Conservation (phyloP, 2,329 filamentous ascomycete genomes). For the Fusarium pseudocircinatum region DNA sequence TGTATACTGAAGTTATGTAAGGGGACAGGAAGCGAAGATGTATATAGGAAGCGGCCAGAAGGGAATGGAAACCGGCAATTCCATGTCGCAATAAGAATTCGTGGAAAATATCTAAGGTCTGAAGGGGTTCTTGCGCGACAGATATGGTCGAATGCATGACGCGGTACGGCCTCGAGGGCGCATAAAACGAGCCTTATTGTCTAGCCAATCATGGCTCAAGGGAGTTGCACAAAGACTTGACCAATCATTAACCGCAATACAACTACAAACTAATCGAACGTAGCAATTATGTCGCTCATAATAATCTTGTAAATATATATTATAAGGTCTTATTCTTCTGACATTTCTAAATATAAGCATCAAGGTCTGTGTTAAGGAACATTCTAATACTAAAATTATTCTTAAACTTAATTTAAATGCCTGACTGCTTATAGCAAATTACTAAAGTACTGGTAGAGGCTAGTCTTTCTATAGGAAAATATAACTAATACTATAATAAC, state of each 20-base stretch:
- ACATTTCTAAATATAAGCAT: background rate
- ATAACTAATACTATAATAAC: background rate
- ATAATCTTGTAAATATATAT: background rate
- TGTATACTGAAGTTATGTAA: too few species aligned
- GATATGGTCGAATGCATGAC: background rate
- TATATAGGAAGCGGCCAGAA: background rate
- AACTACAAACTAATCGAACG: background rate
- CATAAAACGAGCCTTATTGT: background rate
- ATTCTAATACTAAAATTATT: background rate
- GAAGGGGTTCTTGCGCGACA: background rate
- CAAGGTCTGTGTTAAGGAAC: rapidly evolving
- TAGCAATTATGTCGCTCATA: background rate
- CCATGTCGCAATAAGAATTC: background rate
- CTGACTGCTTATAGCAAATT: rapidly evolving
- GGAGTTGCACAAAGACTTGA: background rate
- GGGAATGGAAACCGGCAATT: background rate
- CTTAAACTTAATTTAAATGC: background rate
- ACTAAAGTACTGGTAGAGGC: background rate
- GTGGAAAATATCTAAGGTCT: background rate
- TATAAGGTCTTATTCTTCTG: background rate
- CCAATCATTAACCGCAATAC: too few species aligned
- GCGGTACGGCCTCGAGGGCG: too few species aligned
- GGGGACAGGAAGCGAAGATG: background rate
- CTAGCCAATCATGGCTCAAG: background rate
- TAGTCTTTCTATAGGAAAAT: background rate